Evolutionary conservation across 2,329 filamentous ascomycete genomes (phyloP).

Genomic region (Pseudogymnoascus sp.): DNA sequence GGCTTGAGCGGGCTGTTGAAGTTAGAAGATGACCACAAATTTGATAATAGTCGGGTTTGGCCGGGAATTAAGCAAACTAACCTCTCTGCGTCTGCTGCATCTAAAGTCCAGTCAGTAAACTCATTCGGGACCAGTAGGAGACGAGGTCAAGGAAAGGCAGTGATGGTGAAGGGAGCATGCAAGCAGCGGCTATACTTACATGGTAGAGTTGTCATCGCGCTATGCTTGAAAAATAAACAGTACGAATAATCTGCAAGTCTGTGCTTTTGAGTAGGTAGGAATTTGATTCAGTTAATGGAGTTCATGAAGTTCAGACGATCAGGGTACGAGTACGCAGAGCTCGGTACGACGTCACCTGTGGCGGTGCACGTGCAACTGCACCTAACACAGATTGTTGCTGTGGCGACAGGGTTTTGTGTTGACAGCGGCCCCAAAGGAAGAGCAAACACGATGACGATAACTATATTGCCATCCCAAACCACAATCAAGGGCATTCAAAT

Average conservation of each 20-base stretch:
- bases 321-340: not conserved
- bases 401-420: slow-evolving; percentile 6
- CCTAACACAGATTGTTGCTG: slow-evolving; percentile 10
- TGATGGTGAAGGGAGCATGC: slow-evolving; percentile 20
- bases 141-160: slow-evolving; percentile 16
- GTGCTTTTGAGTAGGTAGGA: not conserved
- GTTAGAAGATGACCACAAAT: slow-evolving; percentile 14
- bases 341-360: slow-evolving; percentile 13
- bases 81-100: slow-evolving; percentile 97
- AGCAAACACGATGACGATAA: slow-evolving; percentile 4
- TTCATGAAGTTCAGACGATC: slow-evolving; percentile 5
- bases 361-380: slow-evolving; percentile 10
- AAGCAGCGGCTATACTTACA: slow-evolving; percentile 28
- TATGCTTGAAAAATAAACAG: slow-evolving; percentile 3
- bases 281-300: slow-evolving; percentile 5
- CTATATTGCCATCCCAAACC: not conserved
- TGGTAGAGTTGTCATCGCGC: slow-evolving; percentile 19
- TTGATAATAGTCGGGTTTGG: not conserved
- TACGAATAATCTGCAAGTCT: not conserved
- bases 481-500: not conserved
- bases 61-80: slow-evolving; percentile 33
- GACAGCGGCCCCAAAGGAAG: not conserved
- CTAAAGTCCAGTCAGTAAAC: slow-evolving; percentile 41
- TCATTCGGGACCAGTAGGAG: slow-evolving; percentile 17
- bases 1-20: slow-evolving; percentile 71